Evolutionary conservation across 495 filamentous ascomycete genomes (phyloP).

Genomic region (Aspergillus hancockii): DNA sequence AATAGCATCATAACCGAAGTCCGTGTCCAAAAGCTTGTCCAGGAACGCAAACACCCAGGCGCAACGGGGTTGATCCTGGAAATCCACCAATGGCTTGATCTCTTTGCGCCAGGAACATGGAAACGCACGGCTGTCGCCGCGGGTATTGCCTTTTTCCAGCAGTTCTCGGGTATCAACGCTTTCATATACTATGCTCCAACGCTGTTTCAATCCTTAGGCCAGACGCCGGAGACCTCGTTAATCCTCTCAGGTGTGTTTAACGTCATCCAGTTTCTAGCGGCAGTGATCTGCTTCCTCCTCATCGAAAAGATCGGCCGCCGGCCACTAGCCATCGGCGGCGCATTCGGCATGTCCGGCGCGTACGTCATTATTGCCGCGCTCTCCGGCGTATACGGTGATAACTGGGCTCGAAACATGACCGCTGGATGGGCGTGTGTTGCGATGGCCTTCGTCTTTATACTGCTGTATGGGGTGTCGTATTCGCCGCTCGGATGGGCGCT

Average conservation of each 20-base stretch:
- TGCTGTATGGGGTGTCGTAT: conserved; percentile 2
- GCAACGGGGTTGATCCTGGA: conserved; percentile 8
- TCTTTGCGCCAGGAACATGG: conserved; percentile 15
- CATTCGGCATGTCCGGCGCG: conserved; percentile 18
- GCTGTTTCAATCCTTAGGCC: conserved; percentile 26
- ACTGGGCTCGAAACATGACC: conserved; percentile 20
- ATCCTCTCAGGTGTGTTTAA: conserved; percentile 32
- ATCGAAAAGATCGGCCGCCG: conserved; percentile 28
- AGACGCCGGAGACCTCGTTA: conserved; percentile 21
- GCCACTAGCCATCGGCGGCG: conserved; percentile 23
- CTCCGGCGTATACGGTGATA: conserved; percentile 13
- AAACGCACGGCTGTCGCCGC: conserved; percentile 17
- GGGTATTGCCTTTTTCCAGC: conserved; percentile 25
- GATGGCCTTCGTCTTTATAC: conserved; percentile 13
- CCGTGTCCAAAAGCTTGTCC: conserved; percentile 20
- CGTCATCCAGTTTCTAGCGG: conserved; percentile 24
- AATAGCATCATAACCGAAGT: conserved; percentile 25
- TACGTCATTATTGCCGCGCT: conserved; percentile 28
- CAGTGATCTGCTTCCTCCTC: conserved; percentile 13
- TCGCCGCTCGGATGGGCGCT: conserved; percentile 24
- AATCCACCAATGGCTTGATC: conserved; percentile 17
- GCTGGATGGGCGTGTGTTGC: conserved; percentile 29
- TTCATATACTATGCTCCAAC: conserved; percentile 37
- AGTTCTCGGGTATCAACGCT: conserved; percentile 33
- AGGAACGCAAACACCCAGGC: conserved; percentile 10